Evolutionary conservation across 2,329 filamentous ascomycete species (phyloP), one percentile per base, ranked within the genome.

Genomic region (Ophiostoma himal-ulmi): DNA sequence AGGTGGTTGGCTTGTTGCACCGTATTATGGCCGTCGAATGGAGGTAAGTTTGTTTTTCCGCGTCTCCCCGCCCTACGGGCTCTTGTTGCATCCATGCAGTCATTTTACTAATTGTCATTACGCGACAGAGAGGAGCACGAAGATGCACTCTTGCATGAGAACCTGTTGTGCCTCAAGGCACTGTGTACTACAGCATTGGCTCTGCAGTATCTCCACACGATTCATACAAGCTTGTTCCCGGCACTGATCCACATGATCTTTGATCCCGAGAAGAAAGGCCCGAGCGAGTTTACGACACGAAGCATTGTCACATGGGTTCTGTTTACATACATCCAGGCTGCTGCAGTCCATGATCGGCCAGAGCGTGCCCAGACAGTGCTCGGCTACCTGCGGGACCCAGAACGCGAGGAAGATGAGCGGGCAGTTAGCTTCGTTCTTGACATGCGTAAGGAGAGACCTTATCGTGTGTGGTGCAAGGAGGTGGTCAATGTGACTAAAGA

Each of bases 241-340:
- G 91, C 92, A 36, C 82, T 99, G 66, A 81, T 98, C 66, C 87
- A 87, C 71, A 93, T 98, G 90, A 84, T 98, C 57, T 98, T 98
- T 76, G 94, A 97, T 76, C 92, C 96, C n/a, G 94, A 98, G 78
- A 96, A 94, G 82, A 98, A 98, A 79, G 95, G 95, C 0, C 95
- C 95, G 0, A 96, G 92, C 81, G 95, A 99, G 79, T 99, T 97
- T 78, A 95, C 91, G 5, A 98, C 95, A 14, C 89, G 95, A 70
- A 91, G 90, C 75, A 92, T 98, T 75, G 91, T 98, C 77, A 92
- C 94, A 52, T 95, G 91, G 67, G 85, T 98, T 7, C 82, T 99
- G 34, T 94, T 97, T 77, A 94, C 91, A 20, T 95, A 96, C 78
- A 89, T 98, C 69, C 88, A 93, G 71, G 86, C 88, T 1, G 88